phyloP scores from a whole-genome alignment of 2,329 filamentous ascomycete species.

The Penicillium sp. region DNA sequence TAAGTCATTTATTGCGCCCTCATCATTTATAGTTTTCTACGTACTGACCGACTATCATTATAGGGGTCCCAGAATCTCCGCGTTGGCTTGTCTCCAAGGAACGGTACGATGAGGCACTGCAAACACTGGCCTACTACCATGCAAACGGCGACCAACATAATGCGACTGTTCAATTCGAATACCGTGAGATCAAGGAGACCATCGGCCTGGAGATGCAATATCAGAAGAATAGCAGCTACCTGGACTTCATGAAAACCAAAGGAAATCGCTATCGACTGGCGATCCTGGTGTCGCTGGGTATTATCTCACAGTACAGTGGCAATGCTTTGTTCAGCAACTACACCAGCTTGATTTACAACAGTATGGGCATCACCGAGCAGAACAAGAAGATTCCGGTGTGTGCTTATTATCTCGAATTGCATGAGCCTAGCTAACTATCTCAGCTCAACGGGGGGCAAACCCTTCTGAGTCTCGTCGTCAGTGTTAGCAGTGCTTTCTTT shows the following conservation, averaged over 20 bases:
- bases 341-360: constrained; percentile 64
- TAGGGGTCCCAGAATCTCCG: constrained; percentile 65
- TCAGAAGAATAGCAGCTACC: constrained; percentile 57
- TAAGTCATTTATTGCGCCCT: constrained; percentile 9
- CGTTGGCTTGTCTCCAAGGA: constrained; percentile 69
- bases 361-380: constrained; percentile 63
- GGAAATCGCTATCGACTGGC: constrained; percentile 68
- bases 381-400: constrained; percentile 60
- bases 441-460: constrained; percentile 61
- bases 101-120: constrained; percentile 64
- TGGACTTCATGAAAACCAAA: constrained; percentile 65
- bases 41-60: background rate
- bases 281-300: constrained; percentile 65
- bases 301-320: constrained; percentile 71
- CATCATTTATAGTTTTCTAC: background rate
- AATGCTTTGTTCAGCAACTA: constrained; percentile 72
- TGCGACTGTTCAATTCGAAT: constrained; percentile 68
- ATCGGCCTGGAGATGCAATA: constrained; percentile 61
- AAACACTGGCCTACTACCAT: constrained; percentile 66
- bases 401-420: background rate
- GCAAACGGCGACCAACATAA: constrained; percentile 64
- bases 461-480: constrained; percentile 63
- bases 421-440: constrained; percentile 21
- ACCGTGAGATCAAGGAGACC: constrained; percentile 68
- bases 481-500: constrained; percentile 59